phyloP scores from a whole-genome alignment of 768 basidiomycete species.

The Pulveroboletus sp. region DNA sequence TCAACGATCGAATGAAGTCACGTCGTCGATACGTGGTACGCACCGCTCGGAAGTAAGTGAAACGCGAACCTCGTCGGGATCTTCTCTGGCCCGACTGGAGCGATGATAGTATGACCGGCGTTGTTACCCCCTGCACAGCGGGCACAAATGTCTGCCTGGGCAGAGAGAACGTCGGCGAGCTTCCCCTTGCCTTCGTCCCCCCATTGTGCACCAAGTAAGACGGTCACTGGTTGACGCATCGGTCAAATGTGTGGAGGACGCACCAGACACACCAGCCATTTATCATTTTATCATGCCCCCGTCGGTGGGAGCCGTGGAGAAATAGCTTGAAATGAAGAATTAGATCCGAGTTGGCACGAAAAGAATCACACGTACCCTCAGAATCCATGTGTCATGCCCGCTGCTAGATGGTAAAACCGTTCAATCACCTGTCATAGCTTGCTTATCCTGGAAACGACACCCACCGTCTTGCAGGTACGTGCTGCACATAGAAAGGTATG shows the following conservation, averaged over 20 bases:
- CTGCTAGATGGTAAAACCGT: no score
- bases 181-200: constrained; percentile 95
- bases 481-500: no score
- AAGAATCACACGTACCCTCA: no score
- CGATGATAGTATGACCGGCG: constrained; percentile 97
- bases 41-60: constrained; percentile 91
- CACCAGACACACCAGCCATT: constrained; percentile 26
- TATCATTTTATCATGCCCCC: constrained; percentile 1
- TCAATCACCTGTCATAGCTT: no score
- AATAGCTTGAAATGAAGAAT: constrained; percentile 2
- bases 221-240: constrained; percentile 43
- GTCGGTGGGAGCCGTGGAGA: constrained; percentile 11
- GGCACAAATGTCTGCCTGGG: constrained; percentile 87
- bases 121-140: constrained; percentile 98
- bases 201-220: constrained; percentile 88
- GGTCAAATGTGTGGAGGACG: background rate
- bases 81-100: constrained; percentile 61
- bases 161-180: constrained; percentile 93
- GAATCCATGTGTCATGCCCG: no score
- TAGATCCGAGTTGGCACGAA: constrained; percentile 2
- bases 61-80: constrained; percentile 87
- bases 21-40: constrained; percentile 1
- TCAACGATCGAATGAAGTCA: background rate
- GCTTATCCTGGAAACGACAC: no score
- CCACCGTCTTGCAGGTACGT: no score